Evolutionary conservation across 1,139 yeast genomes (phyloP).

Genomic region (Sugiyamaella novakii): DNA sequence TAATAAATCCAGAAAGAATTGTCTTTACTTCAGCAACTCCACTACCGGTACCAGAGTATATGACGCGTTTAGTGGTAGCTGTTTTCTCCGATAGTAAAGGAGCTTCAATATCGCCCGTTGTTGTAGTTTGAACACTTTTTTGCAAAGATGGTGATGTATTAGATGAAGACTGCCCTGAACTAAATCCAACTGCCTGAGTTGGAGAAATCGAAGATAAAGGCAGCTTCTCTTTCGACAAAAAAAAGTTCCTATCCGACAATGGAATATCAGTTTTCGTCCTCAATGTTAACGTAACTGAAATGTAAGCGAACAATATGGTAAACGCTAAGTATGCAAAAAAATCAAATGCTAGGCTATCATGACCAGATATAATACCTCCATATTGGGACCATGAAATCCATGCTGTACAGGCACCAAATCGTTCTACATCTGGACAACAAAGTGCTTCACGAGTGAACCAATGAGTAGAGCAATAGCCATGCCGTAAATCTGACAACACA

Average conservation of each 20-base stretch:
- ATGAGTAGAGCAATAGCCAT: slow-evolving; percentile 55
- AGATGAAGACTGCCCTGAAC: neutral
- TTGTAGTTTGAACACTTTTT: neutral
- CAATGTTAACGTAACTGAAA: slow-evolving; percentile 53
- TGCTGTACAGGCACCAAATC: slow-evolving; percentile 40
- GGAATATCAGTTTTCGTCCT: slow-evolving; percentile 50
- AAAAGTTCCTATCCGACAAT: slow-evolving; percentile 23
- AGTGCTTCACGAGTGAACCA: slow-evolving; percentile 52
- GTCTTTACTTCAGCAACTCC: slow-evolving; percentile 63
- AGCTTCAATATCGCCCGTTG: neutral
- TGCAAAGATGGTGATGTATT: neutral
- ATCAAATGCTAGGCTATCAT: slow-evolving; percentile 34
- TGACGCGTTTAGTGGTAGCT: neutral
- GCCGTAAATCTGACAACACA: slow-evolving; percentile 55
- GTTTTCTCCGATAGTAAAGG: neutral
- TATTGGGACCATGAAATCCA: slow-evolving; percentile 55
- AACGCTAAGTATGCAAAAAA: slow-evolving; percentile 48
- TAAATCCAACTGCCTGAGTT: neutral
- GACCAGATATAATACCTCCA: slow-evolving; percentile 15
- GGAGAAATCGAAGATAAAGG: neutral
- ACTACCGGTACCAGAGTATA: slow-evolving; percentile 62
- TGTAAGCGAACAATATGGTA: slow-evolving; percentile 49
- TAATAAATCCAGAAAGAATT: slow-evolving; percentile 39
- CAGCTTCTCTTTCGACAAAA: slow-evolving; percentile 9
- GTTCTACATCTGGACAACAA: slow-evolving; percentile 45